Evolutionary conservation across 1,284 basidiomycete genomes (phyloP).

Genomic region (Hymenochaete sp.): DNA sequence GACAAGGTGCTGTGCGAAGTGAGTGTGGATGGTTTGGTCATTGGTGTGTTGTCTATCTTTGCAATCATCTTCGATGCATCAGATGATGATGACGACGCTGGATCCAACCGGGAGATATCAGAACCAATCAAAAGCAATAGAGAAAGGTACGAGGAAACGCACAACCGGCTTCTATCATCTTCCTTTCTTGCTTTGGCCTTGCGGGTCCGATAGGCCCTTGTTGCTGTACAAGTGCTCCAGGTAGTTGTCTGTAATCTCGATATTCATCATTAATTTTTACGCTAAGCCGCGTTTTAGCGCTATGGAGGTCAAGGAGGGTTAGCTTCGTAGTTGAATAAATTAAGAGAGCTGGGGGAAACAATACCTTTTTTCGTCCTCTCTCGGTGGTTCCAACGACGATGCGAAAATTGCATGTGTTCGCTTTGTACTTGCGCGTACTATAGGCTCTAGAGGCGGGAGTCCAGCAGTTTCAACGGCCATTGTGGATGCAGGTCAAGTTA

Average conservation of each 20-base stretch:
- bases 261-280: slow-evolving; percentile 85
- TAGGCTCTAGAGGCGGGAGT: slow-evolving; percentile 59
- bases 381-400: slow-evolving; percentile 48
- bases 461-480: slow-evolving; percentile 22
- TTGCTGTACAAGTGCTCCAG: slow-evolving; percentile 72
- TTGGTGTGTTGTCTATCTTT: slow-evolving; percentile 59
- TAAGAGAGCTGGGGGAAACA: slow-evolving; percentile 18
- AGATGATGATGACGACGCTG: slow-evolving; percentile 29
- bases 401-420: slow-evolving; percentile 64
- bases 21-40: slow-evolving; percentile 56
- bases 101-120: not conserved
- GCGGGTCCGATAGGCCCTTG: slow-evolving; percentile 76
- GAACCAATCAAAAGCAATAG: slow-evolving; percentile 1
- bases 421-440: slow-evolving; percentile 54
- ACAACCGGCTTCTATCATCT: slow-evolving; percentile 70
- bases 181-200: slow-evolving; percentile 52
- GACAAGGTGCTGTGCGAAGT: slow-evolving; percentile 60
- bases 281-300: slow-evolving; percentile 56
- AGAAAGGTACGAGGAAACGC: slow-evolving; percentile 24
- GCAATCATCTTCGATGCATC: slow-evolving; percentile 58
- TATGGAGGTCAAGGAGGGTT: slow-evolving; percentile 24
- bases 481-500: not conserved
- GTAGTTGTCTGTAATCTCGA: slow-evolving; percentile 77
- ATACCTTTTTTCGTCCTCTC: slow-evolving; percentile 64
- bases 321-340: not conserved